Evolutionary conservation across 345 rosid species (phyloP), one percentile per base, ranked within the genome.

Genomic region (Abelmoschus esculentus): DNA sequence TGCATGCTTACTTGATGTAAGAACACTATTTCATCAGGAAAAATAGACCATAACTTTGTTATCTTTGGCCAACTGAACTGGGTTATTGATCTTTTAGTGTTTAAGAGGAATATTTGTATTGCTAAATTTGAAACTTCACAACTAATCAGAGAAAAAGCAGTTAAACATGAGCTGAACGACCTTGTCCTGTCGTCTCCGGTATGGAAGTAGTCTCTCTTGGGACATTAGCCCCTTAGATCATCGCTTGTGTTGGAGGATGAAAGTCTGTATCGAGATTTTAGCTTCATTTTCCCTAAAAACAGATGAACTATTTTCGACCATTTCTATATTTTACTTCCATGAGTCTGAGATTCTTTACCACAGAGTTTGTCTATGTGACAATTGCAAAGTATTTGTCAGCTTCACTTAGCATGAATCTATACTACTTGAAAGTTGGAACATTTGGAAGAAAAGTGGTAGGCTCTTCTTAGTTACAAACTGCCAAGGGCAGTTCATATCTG

Each of bases 401-500:
- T 22, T 7, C 56, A 46, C 56, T 5, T 52, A n/a, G 56, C 56
- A 52, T 17, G 17, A 52, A n/a, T 17, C 56, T 52, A 7, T 6
- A n/a, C 19, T 52, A 52, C 6, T 32, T 22, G 26, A 22, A 22
- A 22, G 26, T 22, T 56, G 60, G 10, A 9, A 56, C 15, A 56
- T 14, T 56, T 5, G 61, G 15, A 57, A 28, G n/a, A 57, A 28
- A 57, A 10, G 26, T 26, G n/a, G 44, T 32, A 54, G 2, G 55
- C 42, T 53, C 36, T 38, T 14, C n/a, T 65, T 61, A 49, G 49
- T 59, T 49, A 61, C 32, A 17, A 47, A 54, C 53, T 60, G 29
- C 52, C 13, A 11, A 67, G n/a, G 44, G 46, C 31, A 63, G 11
- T 40, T 36, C 50, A 38, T 79, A 2, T 63, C 70, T 69, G 64